Percentiles rank a stretch among this genome's conserved stretches.
These are phyloP conservation scores for Acorus calamus DNA, from an alignment of 106 monocot genomes.

Conservation along the genomic window DNA sequence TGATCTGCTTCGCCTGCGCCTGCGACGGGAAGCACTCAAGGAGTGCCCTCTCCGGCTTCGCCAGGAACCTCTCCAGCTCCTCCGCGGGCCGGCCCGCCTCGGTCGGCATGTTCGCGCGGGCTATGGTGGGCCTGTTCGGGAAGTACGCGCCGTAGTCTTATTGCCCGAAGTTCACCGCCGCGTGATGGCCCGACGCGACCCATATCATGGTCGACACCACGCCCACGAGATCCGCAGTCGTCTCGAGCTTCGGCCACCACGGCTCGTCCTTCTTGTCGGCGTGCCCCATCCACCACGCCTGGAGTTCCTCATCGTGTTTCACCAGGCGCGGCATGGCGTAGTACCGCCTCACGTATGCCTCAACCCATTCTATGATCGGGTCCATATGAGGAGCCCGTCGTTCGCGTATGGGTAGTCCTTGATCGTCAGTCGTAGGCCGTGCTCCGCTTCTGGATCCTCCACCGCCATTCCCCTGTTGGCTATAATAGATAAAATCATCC, in stretches of 20 bases:
- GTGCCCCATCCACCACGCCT: conserved; percentile 73
- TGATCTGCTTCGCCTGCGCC: not conserved
- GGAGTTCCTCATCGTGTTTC: conserved; percentile 46
- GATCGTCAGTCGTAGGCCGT: conserved; percentile 38
- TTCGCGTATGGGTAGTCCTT: conserved; percentile 72
- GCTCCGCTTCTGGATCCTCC: conserved; percentile 31
- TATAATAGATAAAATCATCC: not conserved
- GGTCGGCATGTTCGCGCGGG: not conserved
- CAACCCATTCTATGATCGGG: conserved; percentile 52
- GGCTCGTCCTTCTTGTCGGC: conserved; percentile 69
- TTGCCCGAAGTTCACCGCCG: conserved; percentile 89
- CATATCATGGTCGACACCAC: conserved; percentile 66
- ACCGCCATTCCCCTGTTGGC: conserved; percentile 68
- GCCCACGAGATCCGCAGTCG: conserved; percentile 14
- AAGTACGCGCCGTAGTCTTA: conserved; percentile 43
- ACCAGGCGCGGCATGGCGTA: conserved; percentile 24
- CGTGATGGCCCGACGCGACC: conserved; percentile 65
- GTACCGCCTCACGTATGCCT: conserved; percentile 36
- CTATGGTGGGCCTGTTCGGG: not conserved
- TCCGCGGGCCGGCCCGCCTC: not conserved
- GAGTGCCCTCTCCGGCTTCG: conserved; percentile 1
- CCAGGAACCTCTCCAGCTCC: not conserved
- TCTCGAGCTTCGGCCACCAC: conserved; percentile 62
- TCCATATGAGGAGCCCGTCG: conserved; percentile 76
- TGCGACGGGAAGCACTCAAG: not conserved